These are phyloP conservation scores for Malassezia caprae DNA, from an alignment of 1,284 basidiomycete species.

Conservation along the genomic window DNA sequence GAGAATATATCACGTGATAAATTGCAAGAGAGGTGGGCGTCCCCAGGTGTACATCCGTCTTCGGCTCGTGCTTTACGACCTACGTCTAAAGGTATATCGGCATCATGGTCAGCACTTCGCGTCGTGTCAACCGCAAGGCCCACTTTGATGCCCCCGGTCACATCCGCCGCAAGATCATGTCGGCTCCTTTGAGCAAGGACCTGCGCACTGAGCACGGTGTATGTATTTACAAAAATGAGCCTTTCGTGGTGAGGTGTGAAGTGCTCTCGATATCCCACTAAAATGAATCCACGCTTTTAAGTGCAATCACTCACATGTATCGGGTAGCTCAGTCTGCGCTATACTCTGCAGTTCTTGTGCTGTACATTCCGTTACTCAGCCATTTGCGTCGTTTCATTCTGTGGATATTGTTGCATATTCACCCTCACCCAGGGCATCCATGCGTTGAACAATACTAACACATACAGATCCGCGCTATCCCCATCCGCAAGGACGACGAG, in stretches of 20 bases:
- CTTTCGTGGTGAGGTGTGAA: background rate
- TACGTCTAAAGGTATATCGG: slow-evolving; percentile 21
- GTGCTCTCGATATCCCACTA: background rate
- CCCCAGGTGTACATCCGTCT: background rate
- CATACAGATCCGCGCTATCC: slow-evolving; percentile 71
- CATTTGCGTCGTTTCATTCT: background rate
- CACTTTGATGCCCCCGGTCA: slow-evolving; percentile 45
- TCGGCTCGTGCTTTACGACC: slow-evolving; percentile 16
- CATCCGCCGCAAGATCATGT: slow-evolving; percentile 93
- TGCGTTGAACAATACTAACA: slow-evolving; percentile 1
- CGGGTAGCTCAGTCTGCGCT: background rate
- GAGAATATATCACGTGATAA: slow-evolving; percentile 15
- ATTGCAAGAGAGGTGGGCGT: background rate
- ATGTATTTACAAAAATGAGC: slow-evolving; percentile 48
- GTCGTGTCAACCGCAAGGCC: slow-evolving; percentile 37
- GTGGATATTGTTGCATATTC: background rate
- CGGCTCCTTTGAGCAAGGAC: slow-evolving; percentile 87
- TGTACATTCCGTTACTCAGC: background rate
- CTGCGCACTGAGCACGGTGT: slow-evolving; percentile 86
- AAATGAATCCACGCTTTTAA: background rate
- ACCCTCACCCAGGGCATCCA: background rate
- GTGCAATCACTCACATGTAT: background rate
- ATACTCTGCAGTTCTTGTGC: background rate
- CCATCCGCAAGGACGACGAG: slow-evolving; percentile 96
- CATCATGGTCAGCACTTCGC: slow-evolving; percentile 42